A percentile compares a stretch with the other conserved stretches of the same genome.
These are phyloP conservation scores for Neohortaea acidophila DNA, from an alignment of 495 filamentous ascomycete species.

Conservation along the genomic window DNA sequence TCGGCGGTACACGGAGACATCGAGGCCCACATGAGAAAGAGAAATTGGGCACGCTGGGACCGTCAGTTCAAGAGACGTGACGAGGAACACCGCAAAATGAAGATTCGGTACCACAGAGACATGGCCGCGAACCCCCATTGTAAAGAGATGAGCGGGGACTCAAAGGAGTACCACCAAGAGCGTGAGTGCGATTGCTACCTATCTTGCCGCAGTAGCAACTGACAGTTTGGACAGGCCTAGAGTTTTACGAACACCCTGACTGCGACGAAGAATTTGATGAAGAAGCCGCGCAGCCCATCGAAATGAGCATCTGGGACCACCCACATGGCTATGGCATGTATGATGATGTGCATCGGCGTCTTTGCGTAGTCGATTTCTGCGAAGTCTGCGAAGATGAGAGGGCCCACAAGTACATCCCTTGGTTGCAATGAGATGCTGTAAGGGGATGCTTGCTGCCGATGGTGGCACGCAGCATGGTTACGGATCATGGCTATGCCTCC, in stretches of 20 bases:
- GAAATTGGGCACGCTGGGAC: not conserved
- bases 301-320: too few relatives aligned
- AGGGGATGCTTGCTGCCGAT: too few relatives aligned
- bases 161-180: not conserved
- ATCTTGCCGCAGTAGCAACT: not conserved
- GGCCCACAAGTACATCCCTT: too few relatives aligned
- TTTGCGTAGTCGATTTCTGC: too few relatives aligned
- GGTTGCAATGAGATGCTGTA: too few relatives aligned
- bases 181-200: slow-evolving; percentile 1
- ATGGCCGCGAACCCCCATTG: not conserved
- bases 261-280: too few relatives aligned
- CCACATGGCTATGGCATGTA: slow-evolving; percentile 1
- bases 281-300: too few relatives aligned
- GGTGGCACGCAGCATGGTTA: too few relatives aligned
- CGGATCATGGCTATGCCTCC: too few relatives aligned
- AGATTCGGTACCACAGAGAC: slow-evolving; percentile 1
- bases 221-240: slow-evolving; percentile 2
- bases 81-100: not conserved
- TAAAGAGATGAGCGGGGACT: not conserved
- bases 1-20: slow-evolving; percentile 5
- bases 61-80: not conserved
- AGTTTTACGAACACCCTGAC: not conserved
- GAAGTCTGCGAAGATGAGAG: too few relatives aligned
- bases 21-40: slow-evolving; percentile 3
- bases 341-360: not conserved